A percentile compares a stretch with the other conserved stretches of the same genome.
These are phyloP conservation scores for Neurospora sp. DNA, from an alignment of 495 filamentous ascomycete species.

Conservation along the genomic window DNA sequence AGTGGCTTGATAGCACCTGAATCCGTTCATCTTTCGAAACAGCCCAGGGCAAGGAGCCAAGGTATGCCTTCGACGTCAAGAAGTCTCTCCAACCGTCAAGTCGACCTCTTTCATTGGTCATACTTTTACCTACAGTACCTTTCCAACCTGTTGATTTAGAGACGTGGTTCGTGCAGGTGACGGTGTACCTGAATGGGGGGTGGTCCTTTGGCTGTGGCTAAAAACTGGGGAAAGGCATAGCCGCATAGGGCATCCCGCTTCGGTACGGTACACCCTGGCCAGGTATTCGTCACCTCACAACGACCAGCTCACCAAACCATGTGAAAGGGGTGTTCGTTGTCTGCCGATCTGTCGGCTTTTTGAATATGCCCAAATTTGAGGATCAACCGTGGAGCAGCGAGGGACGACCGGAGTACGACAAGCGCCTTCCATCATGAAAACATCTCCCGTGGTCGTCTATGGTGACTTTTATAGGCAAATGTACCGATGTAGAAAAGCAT, in stretches of 20 bases:
- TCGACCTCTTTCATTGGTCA: background rate
- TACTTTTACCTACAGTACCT: no score
- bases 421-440: background rate
- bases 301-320: background rate
- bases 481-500: background rate
- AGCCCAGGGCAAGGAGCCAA: background rate
- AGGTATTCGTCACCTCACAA: background rate
- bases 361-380: background rate
- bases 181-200: background rate
- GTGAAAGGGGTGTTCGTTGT: background rate
- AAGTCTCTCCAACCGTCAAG: background rate
- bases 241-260: background rate
- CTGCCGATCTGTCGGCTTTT: background rate
- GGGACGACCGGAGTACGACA: background rate
- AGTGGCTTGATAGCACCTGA: background rate
- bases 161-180: background rate
- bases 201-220: background rate
- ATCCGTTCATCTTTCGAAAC: background rate
- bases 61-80: background rate
- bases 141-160: background rate
- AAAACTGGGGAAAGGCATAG: background rate
- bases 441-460: background rate
- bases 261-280: background rate
- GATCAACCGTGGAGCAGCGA: background rate
- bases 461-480: background rate